Evolutionary conservation across 805 yeast genomes (phyloP).

Genomic region (Suhomyces faveliae): DNA sequence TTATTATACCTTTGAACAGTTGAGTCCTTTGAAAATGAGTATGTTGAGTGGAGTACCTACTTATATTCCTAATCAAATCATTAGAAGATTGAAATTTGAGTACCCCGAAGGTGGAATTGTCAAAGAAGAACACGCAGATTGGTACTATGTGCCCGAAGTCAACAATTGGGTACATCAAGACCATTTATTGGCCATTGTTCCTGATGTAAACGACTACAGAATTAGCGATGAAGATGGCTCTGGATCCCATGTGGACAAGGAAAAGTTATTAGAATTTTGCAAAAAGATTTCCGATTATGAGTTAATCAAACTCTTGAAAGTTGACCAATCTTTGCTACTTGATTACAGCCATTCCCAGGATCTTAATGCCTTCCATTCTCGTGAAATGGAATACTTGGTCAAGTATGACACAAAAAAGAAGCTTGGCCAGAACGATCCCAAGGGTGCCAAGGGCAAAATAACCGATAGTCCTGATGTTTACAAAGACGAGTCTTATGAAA

Average conservation of each 20-base stretch:
- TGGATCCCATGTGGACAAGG: conserved; percentile 9
- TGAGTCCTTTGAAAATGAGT: conserved; percentile 18
- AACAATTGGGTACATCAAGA: conserved; percentile 19
- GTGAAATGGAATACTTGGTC: conserved; percentile 19
- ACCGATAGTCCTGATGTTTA: not conserved
- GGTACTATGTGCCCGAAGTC: conserved; percentile 19
- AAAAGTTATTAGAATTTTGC: conserved; percentile 14
- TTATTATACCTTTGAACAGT: conserved; percentile 16
- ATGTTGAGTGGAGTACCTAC: conserved; percentile 19
- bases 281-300: conserved; percentile 26
- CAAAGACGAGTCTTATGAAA: not conserved
- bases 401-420: conserved; percentile 1
- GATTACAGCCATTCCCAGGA: conserved; percentile 20
- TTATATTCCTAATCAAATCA: conserved; percentile 14
- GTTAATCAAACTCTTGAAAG: conserved; percentile 16
- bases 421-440: conserved; percentile 4
- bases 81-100: conserved; percentile 5
- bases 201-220: conserved; percentile 5
- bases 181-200: conserved; percentile 6
- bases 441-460: not conserved
- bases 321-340: conserved; percentile 17
- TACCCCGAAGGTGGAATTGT: conserved; percentile 2
- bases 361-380: conserved; percentile 17
- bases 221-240: not conserved
- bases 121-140: conserved; percentile 5